Evolutionary conservation across 306 rosid species (phyloP).

Genomic region (Rubus idaeus): DNA sequence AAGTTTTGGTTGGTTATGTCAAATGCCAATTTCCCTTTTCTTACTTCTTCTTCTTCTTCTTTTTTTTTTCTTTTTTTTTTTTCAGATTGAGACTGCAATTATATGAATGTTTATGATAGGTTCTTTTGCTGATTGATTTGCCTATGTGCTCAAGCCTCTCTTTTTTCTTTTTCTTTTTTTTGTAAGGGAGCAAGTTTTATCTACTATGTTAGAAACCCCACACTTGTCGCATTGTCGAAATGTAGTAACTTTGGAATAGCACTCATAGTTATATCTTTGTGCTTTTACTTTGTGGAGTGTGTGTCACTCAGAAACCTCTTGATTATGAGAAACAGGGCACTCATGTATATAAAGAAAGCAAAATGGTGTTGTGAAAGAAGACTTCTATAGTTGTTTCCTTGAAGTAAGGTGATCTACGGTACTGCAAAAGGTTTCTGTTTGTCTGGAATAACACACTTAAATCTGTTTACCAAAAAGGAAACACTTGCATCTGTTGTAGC

Average conservation of each 20-base stretch:
- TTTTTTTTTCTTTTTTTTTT: too few species aligned
- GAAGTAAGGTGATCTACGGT: neutral
- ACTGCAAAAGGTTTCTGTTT: neutral
- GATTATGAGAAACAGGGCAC: too few species aligned
- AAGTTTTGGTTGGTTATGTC: conserved; percentile 17
- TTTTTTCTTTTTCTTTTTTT: neutral
- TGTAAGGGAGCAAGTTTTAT: neutral
- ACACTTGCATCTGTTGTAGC: neutral
- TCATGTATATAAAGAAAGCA: too few species aligned
- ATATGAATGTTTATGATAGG: neutral
- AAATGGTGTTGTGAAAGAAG: neutral
- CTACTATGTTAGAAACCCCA: neutral
- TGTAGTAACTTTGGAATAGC: neutral
- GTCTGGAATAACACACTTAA: neutral
- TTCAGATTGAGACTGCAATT: neutral
- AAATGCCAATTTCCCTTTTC: conserved; percentile 10
- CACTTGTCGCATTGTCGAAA: neutral
- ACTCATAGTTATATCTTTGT: neutral
- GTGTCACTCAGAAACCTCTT: too few species aligned
- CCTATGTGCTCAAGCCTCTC: neutral
- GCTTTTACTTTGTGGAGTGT: neutral
- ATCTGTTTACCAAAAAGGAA: neutral
- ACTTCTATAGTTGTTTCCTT: neutral
- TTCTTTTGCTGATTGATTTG: neutral
- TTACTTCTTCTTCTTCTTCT: too few species aligned